These are phyloP conservation scores for Blakeslea trispora DNA, from an alignment of 371 early-diverging fungal species.

Conservation along the genomic window DNA sequence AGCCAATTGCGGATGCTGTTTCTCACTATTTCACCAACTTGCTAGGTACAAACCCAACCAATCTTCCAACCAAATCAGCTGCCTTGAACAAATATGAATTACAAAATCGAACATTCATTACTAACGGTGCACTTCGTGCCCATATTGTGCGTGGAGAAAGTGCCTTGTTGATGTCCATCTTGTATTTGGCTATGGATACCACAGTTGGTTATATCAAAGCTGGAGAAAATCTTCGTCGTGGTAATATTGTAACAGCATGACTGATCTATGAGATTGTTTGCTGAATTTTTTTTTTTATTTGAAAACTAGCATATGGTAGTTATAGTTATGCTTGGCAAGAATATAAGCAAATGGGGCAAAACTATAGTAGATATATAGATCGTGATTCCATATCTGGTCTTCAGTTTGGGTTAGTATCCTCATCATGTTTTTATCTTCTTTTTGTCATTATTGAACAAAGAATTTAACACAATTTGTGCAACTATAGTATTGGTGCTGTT, in stretches of 20 bases:
- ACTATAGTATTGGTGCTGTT: conserved; percentile 58
- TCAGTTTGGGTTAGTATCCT: conserved; percentile 46
- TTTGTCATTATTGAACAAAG: too few relatives aligned
- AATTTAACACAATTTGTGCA: neutral
- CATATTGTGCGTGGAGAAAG: conserved; percentile 65
- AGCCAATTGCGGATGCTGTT: conserved; percentile 44
- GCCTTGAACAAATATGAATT: conserved; percentile 32
- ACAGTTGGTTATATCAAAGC: conserved; percentile 62
- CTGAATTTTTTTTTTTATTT: too few relatives aligned
- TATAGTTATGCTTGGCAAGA: conserved; percentile 55
- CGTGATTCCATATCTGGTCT: conserved; percentile 46
- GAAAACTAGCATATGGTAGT: conserved; percentile 50
- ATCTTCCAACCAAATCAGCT: conserved; percentile 44
- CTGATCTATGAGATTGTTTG: too few relatives aligned
- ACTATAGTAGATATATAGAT: conserved; percentile 42
- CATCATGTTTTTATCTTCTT: too few relatives aligned
- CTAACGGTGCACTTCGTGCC: conserved; percentile 62
- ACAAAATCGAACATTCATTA: conserved; percentile 34
- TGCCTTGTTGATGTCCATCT: conserved; percentile 54
- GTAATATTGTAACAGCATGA: too few relatives aligned
- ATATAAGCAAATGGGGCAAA: conserved; percentile 51
- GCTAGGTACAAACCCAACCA: conserved; percentile 38
- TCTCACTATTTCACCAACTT: conserved; percentile 44
- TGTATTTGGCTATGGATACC: conserved; percentile 58
- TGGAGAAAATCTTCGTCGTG: conserved; percentile 62